Percentiles rank a stretch among this genome's conserved stretches.
phyloP scores from a whole-genome alignment of 345 rosid species.

The Clarkia xantiana region DNA sequence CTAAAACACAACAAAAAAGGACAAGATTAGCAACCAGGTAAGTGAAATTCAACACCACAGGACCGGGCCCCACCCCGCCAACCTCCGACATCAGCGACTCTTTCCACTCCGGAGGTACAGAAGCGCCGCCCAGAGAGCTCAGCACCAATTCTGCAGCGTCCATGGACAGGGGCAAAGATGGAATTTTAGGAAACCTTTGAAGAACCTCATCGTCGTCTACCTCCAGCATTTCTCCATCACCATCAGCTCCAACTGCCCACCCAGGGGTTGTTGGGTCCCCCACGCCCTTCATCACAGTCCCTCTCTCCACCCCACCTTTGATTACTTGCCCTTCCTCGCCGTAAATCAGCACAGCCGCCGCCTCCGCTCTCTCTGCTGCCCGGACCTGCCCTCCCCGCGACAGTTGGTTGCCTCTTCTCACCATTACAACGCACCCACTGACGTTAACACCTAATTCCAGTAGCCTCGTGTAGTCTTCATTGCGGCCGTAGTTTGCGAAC shows the following conservation, averaged over 20 bases:
- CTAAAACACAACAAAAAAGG: not conserved
- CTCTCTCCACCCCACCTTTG: constrained; percentile 70
- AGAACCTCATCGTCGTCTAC: constrained; percentile 40
- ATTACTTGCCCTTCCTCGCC: constrained; percentile 27
- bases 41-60: constrained; percentile 49
- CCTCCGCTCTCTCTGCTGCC: constrained; percentile 54
- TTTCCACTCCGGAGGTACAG: constrained; percentile 49
- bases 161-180: constrained; percentile 65
- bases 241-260: constrained; percentile 47
- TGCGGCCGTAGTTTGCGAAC: constrained; percentile 62
- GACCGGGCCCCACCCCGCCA: constrained; percentile 56
- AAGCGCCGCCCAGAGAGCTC: constrained; percentile 42
- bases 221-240: constrained; percentile 53
- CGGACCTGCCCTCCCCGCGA: constrained; percentile 55
- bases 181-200: constrained; percentile 54
- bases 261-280: constrained; percentile 96
- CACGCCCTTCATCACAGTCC: constrained; percentile 82
- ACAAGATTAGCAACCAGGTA: constrained; percentile 44
- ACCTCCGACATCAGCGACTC: constrained; percentile 24
- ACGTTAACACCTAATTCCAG: constrained; percentile 46
- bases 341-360: constrained; percentile 63
- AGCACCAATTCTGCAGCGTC: constrained; percentile 55
- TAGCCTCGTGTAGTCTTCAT: constrained; percentile 57
- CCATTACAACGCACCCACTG: constrained; percentile 46
- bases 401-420: constrained; percentile 39